These are phyloP conservation scores for Ogataea pini DNA, from an alignment of 805 yeast species.

Conservation along the genomic window DNA sequence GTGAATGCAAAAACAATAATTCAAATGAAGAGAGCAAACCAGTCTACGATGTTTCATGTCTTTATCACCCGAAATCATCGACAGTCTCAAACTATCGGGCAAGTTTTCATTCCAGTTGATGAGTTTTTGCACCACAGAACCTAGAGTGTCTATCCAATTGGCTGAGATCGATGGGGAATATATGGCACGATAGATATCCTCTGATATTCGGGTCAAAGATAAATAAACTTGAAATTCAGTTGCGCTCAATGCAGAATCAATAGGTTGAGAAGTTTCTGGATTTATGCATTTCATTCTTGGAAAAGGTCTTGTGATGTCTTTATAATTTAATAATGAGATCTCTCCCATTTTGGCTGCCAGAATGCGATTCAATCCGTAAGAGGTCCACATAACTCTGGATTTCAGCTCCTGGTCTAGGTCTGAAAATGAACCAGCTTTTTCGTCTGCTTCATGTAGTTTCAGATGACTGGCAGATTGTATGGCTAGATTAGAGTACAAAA, in stretches of 20 bases:
- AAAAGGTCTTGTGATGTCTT: conserved; percentile 21
- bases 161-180: conserved; percentile 18
- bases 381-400: conserved; percentile 29
- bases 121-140: conserved; percentile 25
- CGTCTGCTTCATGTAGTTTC: conserved; percentile 17
- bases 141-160: conserved; percentile 18
- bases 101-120: conserved; percentile 28
- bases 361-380: conserved; percentile 28
- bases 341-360: conserved; percentile 32
- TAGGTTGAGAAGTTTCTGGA: neutral
- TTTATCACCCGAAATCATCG: conserved; percentile 7
- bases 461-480: conserved; percentile 29
- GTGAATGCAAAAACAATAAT: conserved; percentile 31
- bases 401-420: conserved; percentile 19
- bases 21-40: conserved; percentile 29
- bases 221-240: conserved; percentile 25
- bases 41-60: conserved; percentile 22
- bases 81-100: conserved; percentile 21
- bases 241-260: neutral
- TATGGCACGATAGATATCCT: conserved; percentile 27
- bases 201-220: conserved; percentile 23
- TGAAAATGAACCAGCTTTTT: neutral
- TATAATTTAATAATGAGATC: conserved; percentile 18
- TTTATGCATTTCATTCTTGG: conserved; percentile 20
- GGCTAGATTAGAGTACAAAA: conserved; percentile 28